These are phyloP conservation scores for Oryza australiensis DNA, from an alignment of 176 grass and related monocot species.

Conservation along the genomic window DNA sequence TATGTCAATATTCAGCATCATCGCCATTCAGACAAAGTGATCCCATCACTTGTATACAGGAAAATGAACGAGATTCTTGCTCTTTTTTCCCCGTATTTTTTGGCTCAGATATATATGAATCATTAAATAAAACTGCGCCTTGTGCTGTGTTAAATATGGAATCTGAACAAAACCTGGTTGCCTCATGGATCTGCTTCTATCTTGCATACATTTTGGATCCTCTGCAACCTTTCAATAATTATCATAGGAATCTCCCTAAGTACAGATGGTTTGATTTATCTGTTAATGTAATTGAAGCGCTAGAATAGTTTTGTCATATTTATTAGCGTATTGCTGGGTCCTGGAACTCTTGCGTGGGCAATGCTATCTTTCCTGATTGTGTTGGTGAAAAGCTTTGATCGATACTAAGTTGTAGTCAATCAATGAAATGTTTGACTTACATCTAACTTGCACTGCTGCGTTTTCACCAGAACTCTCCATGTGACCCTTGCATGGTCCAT, in stretches of 20 bases:
- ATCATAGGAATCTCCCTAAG: neutral
- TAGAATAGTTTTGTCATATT: neutral
- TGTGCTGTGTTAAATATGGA: neutral
- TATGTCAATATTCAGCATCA: neutral
- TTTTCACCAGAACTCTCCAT: slow-evolving; percentile 73
- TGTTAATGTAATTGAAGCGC: neutral
- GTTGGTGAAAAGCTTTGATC: neutral
- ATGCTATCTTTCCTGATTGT: neutral
- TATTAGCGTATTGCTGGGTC: neutral
- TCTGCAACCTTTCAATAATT: neutral
- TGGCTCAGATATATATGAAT: neutral
- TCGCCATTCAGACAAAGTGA: neutral
- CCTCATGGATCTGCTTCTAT: neutral
- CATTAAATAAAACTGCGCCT: neutral
- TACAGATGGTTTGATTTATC: neutral
- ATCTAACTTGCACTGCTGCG: slow-evolving; percentile 22
- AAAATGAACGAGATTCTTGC: neutral
- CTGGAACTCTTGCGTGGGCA: neutral
- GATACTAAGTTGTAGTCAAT: neutral
- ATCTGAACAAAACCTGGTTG: neutral
- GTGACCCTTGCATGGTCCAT: slow-evolving; percentile 85
- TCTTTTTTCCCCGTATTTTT: too few species aligned
- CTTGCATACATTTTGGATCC: neutral
- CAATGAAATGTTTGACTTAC: neutral
- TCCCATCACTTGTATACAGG: neutral